Conservation (phyloP, 768 basidiomycete species). For the Phylloporus sp. region DNA sequence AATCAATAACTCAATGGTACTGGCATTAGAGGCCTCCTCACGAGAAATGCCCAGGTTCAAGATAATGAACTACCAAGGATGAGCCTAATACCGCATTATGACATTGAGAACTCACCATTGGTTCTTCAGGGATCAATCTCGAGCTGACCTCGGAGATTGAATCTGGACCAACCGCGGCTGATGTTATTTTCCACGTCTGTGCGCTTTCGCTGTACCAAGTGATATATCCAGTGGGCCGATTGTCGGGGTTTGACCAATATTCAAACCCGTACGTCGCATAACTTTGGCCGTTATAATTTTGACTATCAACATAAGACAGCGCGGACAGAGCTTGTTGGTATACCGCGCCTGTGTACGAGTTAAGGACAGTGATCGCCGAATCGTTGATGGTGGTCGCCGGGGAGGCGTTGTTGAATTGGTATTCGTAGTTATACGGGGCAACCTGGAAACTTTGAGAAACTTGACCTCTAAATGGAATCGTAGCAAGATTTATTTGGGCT, state of each 20-base stretch:
- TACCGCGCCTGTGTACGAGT: slow-evolving; percentile 64
- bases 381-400: slow-evolving; percentile 55
- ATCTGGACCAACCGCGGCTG: slow-evolving; percentile 68
- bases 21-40: slow-evolving; percentile 24
- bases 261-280: slow-evolving; percentile 74
- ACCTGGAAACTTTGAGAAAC: slow-evolving; percentile 80
- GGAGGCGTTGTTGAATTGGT: slow-evolving; percentile 52
- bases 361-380: slow-evolving; percentile 47
- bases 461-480: slow-evolving; percentile 49
- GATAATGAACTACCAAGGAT: slow-evolving; percentile 61
- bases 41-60: slow-evolving; percentile 81
- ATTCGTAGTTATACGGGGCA: slow-evolving; percentile 75
- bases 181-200: slow-evolving; percentile 68
- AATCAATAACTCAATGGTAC: slow-evolving; percentile 1
- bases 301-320: slow-evolving; percentile 50
- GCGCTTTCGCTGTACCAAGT: slow-evolving; percentile 74
- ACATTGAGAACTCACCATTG: slow-evolving; percentile 62
- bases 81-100: slow-evolving; percentile 1
- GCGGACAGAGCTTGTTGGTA: slow-evolving; percentile 77
- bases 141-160: slow-evolving; percentile 50
- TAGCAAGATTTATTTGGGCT: slow-evolving; percentile 58
- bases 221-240: slow-evolving; percentile 68
- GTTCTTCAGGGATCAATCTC: slow-evolving; percentile 82
- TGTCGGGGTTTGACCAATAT: slow-evolving; percentile 70
- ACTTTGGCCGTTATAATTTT: slow-evolving; percentile 50